These are phyloP conservation scores for Kitagawia praeruptora DNA, from an alignment of 129 eudicot genomes.

Conservation along the genomic window DNA sequence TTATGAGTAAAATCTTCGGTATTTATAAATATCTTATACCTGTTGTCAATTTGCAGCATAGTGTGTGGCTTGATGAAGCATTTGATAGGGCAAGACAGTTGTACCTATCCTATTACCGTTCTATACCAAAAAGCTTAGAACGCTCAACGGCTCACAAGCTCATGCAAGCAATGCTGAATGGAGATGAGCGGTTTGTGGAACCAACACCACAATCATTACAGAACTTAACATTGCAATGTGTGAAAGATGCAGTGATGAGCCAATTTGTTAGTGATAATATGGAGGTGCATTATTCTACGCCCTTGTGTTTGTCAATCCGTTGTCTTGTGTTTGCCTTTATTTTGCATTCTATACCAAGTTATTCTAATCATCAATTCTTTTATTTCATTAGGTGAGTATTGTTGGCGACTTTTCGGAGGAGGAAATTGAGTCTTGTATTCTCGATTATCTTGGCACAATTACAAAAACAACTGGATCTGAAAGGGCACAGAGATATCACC, in stretches of 20 bases:
- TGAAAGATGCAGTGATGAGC: constrained; percentile 89
- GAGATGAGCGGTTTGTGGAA: constrained; percentile 98
- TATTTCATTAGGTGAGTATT: constrained; percentile 60
- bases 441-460: constrained; percentile 94
- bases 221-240: constrained; percentile 61
- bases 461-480: constrained; percentile 46
- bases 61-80: constrained; percentile 99
- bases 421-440: constrained; percentile 81
- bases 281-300: constrained; percentile 51
- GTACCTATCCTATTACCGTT: constrained; percentile 87
- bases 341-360: neutral
- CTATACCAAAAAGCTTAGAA: constrained; percentile 97
- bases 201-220: constrained; percentile 90
- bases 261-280: constrained; percentile 88
- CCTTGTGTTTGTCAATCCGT: neutral
- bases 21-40: constrained; percentile 9
- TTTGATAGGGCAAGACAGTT: constrained; percentile 96
- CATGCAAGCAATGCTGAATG: constrained; percentile 90
- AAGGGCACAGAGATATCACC: constrained; percentile 46
- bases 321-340: neutral
- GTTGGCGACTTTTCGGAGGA: constrained; percentile 95
- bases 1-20: neutral
- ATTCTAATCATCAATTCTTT: neutral
- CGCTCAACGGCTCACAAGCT: constrained; percentile 98
- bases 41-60: constrained; percentile 60